Percentiles rank a stretch among this genome's conserved stretches.
These are phyloP conservation scores for Candida morakotiae DNA, from an alignment of 805 yeast species.

Conservation along the genomic window DNA sequence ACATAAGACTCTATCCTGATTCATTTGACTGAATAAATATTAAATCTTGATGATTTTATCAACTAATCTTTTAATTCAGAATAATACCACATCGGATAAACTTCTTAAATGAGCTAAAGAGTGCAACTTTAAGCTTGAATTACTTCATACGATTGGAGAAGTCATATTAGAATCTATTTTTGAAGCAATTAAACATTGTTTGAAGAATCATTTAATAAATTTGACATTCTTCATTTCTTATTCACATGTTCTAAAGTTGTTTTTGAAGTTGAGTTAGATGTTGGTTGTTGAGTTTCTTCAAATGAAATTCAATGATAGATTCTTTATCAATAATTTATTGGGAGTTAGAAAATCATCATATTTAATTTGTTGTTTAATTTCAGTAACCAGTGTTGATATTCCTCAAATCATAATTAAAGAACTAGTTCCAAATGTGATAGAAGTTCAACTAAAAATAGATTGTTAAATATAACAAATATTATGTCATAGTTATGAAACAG, in stretches of 20 bases:
- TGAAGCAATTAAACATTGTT: conserved; percentile 32
- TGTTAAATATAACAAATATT: no score
- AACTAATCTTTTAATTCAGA: conserved; percentile 31
- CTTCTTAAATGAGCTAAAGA: not conserved
- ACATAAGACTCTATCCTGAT: conserved; percentile 38
- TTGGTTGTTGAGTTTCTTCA: not conserved
- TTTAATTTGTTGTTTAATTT: no score
- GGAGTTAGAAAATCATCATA: conserved; percentile 29
- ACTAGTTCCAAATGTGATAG: no score
- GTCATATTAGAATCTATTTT: conserved; percentile 27
- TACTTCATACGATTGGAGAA: conserved; percentile 19
- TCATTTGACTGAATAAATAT: conserved; percentile 18
- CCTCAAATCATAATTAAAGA: no score
- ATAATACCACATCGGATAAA: conserved; percentile 26
- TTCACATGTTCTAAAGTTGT: conserved; percentile 1
- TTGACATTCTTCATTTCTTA: conserved; percentile 12
- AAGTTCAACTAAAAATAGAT: no score
- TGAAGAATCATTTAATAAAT: conserved; percentile 25
- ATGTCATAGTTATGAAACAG: no score
- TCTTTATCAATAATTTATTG: conserved; percentile 16
- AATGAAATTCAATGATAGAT: not conserved
- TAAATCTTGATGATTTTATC: conserved; percentile 28
- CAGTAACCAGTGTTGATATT: no score
- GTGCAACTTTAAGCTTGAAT: conserved; percentile 1
- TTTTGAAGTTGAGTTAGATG: not conserved